phyloP scores from a whole-genome alignment of 2,329 filamentous ascomycete species.

The Microcera coccophila region DNA sequence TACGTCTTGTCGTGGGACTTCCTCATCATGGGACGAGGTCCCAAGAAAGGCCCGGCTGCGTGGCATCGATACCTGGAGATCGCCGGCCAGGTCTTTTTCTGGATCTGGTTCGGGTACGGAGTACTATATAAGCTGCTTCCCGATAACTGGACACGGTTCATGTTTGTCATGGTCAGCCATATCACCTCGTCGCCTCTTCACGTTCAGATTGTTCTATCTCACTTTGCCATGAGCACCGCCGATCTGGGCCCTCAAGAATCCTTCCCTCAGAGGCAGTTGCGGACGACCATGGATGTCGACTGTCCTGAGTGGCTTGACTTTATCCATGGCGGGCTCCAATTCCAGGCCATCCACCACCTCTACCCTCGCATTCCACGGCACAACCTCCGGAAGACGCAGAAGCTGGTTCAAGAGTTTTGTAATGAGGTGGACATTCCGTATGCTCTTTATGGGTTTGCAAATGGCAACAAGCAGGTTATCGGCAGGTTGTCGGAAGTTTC shows the following conservation, averaged over 20 bases:
- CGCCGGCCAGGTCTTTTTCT: constrained; percentile 73
- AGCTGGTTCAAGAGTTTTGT: constrained; percentile 76
- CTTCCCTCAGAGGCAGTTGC: constrained; percentile 85
- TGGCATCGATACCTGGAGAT: constrained; percentile 84
- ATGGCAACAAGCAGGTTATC: constrained; percentile 79
- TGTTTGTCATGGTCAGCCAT: constrained; percentile 77
- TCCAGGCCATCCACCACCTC: constrained; percentile 83
- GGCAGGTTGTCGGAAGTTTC: constrained; percentile 72
- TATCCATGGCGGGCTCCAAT: constrained; percentile 83
- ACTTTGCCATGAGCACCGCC: constrained; percentile 90
- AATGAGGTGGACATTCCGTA: constrained; percentile 80
- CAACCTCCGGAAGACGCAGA: constrained; percentile 72
- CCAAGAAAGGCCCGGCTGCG: constrained; percentile 70
- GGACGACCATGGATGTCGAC: constrained; percentile 91
- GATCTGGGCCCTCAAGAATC: constrained; percentile 81
- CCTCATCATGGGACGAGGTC: constrained; percentile 65
- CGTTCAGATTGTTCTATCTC: constrained; percentile 84
- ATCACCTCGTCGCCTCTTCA: constrained; percentile 78
- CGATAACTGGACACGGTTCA: constrained; percentile 62
- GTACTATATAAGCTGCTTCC: constrained; percentile 71
- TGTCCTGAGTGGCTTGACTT: constrained; percentile 86
- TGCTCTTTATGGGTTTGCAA: constrained; percentile 77
- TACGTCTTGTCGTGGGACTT: constrained; percentile 79
- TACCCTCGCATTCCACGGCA: constrained; percentile 81
- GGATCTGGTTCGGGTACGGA: constrained; percentile 82